A percentile compares a stretch with the other conserved stretches of the same genome.
Evolutionary conservation across 352 stramenopile genomes (phyloP).

Genomic region (Phytopythium ostracodes): DNA sequence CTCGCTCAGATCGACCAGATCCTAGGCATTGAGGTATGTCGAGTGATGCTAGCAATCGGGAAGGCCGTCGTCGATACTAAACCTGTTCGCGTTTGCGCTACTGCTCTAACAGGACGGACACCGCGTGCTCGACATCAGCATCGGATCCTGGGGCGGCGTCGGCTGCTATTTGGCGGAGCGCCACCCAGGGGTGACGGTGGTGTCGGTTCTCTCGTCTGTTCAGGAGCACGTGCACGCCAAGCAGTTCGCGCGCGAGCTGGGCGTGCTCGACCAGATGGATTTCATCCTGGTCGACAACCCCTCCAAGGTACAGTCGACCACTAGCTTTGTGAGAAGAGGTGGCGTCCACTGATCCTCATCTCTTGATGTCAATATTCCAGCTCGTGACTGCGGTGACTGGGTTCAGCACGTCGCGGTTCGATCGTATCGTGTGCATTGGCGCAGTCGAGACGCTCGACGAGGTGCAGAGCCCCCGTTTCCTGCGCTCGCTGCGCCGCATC

Average conservation of each 20-base stretch:
- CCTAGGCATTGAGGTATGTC: slow-evolving; percentile 52
- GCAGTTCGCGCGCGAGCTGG: slow-evolving; percentile 55
- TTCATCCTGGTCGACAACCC: slow-evolving; percentile 65
- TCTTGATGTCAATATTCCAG: slow-evolving; percentile 9
- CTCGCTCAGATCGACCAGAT: slow-evolving; percentile 55
- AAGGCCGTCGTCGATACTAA: neutral
- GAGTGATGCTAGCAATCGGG: too few species aligned
- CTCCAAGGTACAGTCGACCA: slow-evolving; percentile 30
- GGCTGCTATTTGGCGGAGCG: slow-evolving; percentile 67
- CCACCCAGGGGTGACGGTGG: slow-evolving; percentile 35
- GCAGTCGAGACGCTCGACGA: slow-evolving; percentile 51
- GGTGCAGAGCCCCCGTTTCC: slow-evolving; percentile 39
- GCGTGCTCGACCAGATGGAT: slow-evolving; percentile 58
- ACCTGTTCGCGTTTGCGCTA: neutral
- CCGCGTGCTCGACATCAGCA: slow-evolving; percentile 75
- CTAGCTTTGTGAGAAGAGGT: too few species aligned
- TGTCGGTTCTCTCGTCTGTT: slow-evolving; percentile 53
- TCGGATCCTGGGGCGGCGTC: slow-evolving; percentile 79
- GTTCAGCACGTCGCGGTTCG: slow-evolving; percentile 58
- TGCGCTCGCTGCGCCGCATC: slow-evolving; percentile 65
- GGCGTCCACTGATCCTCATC: neutral
- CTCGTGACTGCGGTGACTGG: slow-evolving; percentile 51
- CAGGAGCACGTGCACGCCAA: slow-evolving; percentile 56
- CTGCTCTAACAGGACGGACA: slow-evolving; percentile 35
- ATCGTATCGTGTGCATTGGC: slow-evolving; percentile 55